Evolutionary conservation across 176 grass and related monocot genomes (phyloP), one percentile per base, ranked within the genome.

Genomic region (Aegilops bicornis): DNA sequence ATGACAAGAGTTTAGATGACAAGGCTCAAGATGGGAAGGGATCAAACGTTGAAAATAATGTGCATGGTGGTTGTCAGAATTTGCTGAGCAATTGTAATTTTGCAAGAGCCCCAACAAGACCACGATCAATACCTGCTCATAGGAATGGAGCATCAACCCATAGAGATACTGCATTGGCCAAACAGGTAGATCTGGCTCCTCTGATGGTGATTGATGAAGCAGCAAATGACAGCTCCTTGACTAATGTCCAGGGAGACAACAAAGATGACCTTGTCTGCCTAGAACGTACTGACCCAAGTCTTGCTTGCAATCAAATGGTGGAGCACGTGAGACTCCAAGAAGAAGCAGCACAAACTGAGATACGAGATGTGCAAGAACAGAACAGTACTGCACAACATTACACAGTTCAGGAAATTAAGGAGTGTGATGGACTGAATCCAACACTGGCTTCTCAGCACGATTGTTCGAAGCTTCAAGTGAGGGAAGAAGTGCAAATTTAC

Each of bases 21-120:
- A 89, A 85, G 67, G 25, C 43, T 81, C 56, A 75, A 25, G 79
- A 77, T 79, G 78, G 83, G 31, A 88, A 78, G 60, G 82, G 73
- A 33, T 65, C 84, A 68, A 20, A 71, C 81, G 50, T n/a, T 23
- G 76, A 89, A 37, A 85, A 64, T 62, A 82, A 30, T 77, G 69
- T 73, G 19, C 52, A 10, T 67, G 85, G 67, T 73, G 87, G 85
- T 61, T 29, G 65, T 56, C 82, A 25, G 22, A 73, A 84, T 83
- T 76, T 96, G 82, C 77, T 96, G 54, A 91, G 84, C 52, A 77
- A 77, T 58, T 90, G 92, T 90, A 84, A 58, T 73, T 89, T 92
- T 90, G 77, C 87, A 59, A 94, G 79, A 80, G 84, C 92, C 29
- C 89, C 92, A 16, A 99, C 85, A 30, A 94, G 86, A 82, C 90